Evolutionary conservation across 2,329 filamentous ascomycete genomes (phyloP), one percentile per base, ranked within the genome.

Genomic region (Rhinocladiella mackenziei): DNA sequence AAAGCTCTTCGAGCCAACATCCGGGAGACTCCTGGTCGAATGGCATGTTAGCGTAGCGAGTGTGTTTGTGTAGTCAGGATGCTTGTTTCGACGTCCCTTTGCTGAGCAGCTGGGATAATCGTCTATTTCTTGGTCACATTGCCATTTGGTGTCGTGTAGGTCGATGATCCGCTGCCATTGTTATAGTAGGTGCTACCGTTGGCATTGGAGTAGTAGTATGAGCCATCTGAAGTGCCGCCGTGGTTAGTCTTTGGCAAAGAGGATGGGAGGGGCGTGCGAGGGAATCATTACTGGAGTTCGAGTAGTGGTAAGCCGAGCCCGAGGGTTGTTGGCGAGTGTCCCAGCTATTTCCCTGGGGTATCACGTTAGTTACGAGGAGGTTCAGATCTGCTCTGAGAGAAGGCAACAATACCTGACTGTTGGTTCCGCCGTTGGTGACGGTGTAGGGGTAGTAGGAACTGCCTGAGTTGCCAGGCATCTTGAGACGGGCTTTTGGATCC

Each of bases 171-270:
- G 8, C 61, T 60, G 32, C 80, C 80, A 54, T 72, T 63, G 64
- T 84, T 83, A 71, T 84, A 67, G 67, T 86, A 86, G 28, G 77
- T 82, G 58, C 77, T 83, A 10, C 80, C 80, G 51, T 83, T 75
- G 33, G 80, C 65, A 66, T 86, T 86, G 60, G 74, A 77, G 66
- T 86, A 86, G 68, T 86, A 85, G 71, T 86, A 86, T 1, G 80
- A 84, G 26, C 81, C 80, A 55, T 85, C 59, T 15, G 74, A 77
- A 26, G 10, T 7, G 20, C 15, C 13, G n/a, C n/a, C n/a, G n/a
- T n/a, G 10, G n/a, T 35, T n/a, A 29, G 30, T 9, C 11, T 17
- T 30, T 26, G 15, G 8, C 10, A 5, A 29, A 28, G n/a, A 11
- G 7, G 10, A 28, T 18, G 8, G 28, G 15, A 29, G 11, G 25